Percentiles rank a stretch among this genome's conserved stretches.
phyloP scores from a whole-genome alignment of 345 rosid species.

The Eucalyptus coolabah region DNA sequence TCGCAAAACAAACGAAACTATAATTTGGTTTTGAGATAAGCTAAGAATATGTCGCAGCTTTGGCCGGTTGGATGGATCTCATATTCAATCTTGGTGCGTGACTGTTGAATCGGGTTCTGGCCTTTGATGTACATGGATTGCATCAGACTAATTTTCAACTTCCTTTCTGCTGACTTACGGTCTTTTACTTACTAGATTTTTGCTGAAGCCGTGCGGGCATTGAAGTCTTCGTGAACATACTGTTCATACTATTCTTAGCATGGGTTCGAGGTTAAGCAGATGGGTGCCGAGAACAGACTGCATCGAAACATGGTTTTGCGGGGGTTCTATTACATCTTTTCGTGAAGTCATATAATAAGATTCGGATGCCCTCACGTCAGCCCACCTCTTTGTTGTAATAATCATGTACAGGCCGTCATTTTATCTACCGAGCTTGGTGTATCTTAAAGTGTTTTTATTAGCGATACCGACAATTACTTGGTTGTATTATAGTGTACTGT shows the following conservation, averaged over 20 bases:
- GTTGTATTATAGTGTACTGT: neutral
- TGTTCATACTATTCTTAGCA: neutral
- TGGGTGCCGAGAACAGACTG: neutral
- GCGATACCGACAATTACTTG: neutral
- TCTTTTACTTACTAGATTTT: slow-evolving; percentile 13
- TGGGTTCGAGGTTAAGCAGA: neutral
- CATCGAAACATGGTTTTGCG: neutral
- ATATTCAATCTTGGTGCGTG: neutral
- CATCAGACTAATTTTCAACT: neutral
- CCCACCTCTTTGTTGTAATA: neutral
- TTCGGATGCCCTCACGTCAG: neutral
- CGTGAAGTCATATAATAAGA: neutral
- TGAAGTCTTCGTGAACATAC: slow-evolving; percentile 11
- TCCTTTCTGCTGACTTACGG: neutral
- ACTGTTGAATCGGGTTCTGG: neutral
- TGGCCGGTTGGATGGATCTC: neutral
- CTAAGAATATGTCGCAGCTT: neutral
- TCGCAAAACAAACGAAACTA: neutral
- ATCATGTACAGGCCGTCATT: neutral
- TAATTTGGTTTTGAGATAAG: neutral
- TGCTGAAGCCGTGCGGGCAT: slow-evolving; percentile 29
- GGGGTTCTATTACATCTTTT: neutral
- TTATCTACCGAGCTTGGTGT: neutral
- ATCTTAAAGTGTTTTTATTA: neutral
- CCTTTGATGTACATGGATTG: neutral